Conservation (phyloP, 805 yeast species). For the Jamesozyma piceae region DNA sequence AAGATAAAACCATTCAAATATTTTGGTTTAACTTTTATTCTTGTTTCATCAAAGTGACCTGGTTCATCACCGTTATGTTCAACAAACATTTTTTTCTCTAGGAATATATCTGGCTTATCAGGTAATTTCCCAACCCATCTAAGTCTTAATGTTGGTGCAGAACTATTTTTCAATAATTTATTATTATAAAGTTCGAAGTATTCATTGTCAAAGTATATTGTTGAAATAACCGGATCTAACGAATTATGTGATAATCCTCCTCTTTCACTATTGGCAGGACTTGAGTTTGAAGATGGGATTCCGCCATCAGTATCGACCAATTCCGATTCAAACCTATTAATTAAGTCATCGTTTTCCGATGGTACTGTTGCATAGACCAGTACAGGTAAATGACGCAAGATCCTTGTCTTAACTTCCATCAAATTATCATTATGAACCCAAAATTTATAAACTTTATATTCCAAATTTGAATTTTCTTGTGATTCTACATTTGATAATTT, state of each 20-base stretch:
- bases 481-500: slow-evolving; percentile 22
- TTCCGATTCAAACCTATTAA: slow-evolving; percentile 22
- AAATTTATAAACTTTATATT: slow-evolving; percentile 65
- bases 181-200: slow-evolving; percentile 79
- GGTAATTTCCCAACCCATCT: slow-evolving; percentile 83
- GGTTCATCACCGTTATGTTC: slow-evolving; percentile 35
- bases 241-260: slow-evolving; percentile 23
- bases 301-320: slow-evolving; percentile 20
- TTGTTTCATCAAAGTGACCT: slow-evolving; percentile 52
- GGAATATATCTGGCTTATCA: slow-evolving; percentile 65
- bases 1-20: slow-evolving; percentile 64
- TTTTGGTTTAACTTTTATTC: slow-evolving; percentile 69
- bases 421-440: slow-evolving; percentile 96
- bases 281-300: slow-evolving; percentile 30
- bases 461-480: slow-evolving; percentile 20
- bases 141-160: slow-evolving; percentile 69
- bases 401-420: slow-evolving; percentile 95
- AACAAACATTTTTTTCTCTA: slow-evolving; percentile 74
- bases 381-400: slow-evolving; percentile 87
- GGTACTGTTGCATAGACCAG: slow-evolving; percentile 52
- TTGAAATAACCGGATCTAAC: slow-evolving; percentile 74
- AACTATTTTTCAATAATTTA: slow-evolving; percentile 60
- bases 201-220: slow-evolving; percentile 79
- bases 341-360: slow-evolving; percentile 26
- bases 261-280: slow-evolving; percentile 35